Conservation (phyloP, 2,329 filamentous ascomycete species). For the Aureobasidium sp. region DNA sequence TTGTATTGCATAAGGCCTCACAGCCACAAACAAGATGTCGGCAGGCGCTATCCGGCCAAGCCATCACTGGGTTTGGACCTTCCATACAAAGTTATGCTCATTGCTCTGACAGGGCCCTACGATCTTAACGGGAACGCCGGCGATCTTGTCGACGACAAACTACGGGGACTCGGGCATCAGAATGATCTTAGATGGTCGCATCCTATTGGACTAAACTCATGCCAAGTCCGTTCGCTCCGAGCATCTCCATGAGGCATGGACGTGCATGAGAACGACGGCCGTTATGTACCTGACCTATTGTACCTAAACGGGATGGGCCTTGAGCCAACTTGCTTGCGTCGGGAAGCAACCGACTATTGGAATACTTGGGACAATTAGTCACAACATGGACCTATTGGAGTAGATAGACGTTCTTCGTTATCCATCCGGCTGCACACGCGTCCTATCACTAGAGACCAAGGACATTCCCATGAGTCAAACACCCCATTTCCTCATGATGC, state of each 20-base stretch:
- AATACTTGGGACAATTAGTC: not conserved
- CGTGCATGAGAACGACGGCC: slow-evolving; percentile 8
- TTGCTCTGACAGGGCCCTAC: not conserved
- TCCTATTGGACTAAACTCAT: not conserved
- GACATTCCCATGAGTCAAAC: not conserved
- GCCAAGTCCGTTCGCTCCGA: not conserved
- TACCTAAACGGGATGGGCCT: not conserved
- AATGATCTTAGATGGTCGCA: not conserved
- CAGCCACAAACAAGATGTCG: not conserved
- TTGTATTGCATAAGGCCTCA: not conserved
- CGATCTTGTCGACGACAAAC: not conserved
- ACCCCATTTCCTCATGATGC: not conserved
- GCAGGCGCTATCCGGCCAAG: not conserved
- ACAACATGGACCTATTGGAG: not conserved
- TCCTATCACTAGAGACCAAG: not conserved
- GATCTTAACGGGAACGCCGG: not conserved
- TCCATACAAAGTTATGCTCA: not conserved
- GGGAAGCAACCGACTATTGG: slow-evolving; percentile 1
- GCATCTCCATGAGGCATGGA: not conserved
- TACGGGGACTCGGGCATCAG: not conserved
- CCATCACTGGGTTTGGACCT: not conserved
- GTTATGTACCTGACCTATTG: not conserved
- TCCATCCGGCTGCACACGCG: not conserved
- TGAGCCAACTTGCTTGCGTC: not conserved
- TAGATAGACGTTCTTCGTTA: not conserved